Percentiles rank a stretch among this genome's conserved stretches.
Evolutionary conservation across 495 filamentous ascomycete genomes (phyloP).

Genomic region (Penicillium parvum): DNA sequence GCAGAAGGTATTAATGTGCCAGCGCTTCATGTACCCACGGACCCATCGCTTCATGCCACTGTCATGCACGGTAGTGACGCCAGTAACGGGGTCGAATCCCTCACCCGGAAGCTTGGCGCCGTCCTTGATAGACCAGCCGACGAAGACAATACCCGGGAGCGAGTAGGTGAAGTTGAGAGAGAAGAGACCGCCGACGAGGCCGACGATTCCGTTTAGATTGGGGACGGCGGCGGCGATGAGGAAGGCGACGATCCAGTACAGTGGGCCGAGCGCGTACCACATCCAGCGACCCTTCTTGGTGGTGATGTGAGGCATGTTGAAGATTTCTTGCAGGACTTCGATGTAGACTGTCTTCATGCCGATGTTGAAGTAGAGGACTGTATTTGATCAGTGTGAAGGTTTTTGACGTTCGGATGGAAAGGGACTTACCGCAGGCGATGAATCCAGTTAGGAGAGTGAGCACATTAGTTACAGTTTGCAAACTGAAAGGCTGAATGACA

Average conservation of each 20-base stretch:
- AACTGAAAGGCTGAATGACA: slow-evolving; percentile 46
- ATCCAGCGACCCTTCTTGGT: slow-evolving; percentile 42
- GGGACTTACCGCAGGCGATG: slow-evolving; percentile 40
- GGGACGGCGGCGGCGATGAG: slow-evolving; percentile 42
- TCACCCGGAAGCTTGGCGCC: slow-evolving; percentile 38
- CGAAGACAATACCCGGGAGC: slow-evolving; percentile 38
- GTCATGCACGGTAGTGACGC: slow-evolving; percentile 30
- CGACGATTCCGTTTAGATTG: slow-evolving; percentile 39
- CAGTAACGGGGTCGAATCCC: slow-evolving; percentile 44
- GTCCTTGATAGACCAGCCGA: slow-evolving; percentile 39
- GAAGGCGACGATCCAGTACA: slow-evolving; percentile 54
- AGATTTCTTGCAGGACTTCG: slow-evolving; percentile 51
- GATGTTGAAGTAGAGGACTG: slow-evolving; percentile 48
- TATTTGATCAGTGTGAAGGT: neutral
- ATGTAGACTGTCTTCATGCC: slow-evolving; percentile 59
- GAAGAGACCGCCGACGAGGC: slow-evolving; percentile 27
- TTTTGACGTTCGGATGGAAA: neutral
- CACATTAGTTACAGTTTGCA: slow-evolving; percentile 53
- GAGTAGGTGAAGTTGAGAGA: slow-evolving; percentile 48
- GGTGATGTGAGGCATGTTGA: slow-evolving; percentile 45
- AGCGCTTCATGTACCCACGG: slow-evolving; percentile 24
- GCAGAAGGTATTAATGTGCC: too few relatives aligned
- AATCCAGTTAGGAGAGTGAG: slow-evolving; percentile 47
- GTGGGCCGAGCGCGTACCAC: slow-evolving; percentile 47
- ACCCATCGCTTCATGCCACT: slow-evolving; percentile 35